Conservation (phyloP, 805 yeast genomes). For the Nakazawaea laoshanensis region DNA sequence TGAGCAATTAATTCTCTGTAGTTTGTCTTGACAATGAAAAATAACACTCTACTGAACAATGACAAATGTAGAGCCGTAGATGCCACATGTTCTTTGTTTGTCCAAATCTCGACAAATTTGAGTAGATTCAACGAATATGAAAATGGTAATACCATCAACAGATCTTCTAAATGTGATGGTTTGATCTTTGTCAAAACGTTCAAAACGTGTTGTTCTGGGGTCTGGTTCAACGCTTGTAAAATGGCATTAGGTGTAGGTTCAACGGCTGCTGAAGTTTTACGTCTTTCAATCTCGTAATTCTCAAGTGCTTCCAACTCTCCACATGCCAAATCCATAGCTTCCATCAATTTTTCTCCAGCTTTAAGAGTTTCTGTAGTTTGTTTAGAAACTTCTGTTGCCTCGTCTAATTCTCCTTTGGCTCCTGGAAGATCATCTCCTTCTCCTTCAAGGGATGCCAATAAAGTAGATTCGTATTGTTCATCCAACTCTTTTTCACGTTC, state of each 20-base stretch:
- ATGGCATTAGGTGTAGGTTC: constrained; percentile 64
- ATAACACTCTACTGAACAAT: constrained; percentile 64
- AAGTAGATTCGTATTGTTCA: constrained; percentile 77
- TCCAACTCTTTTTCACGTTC: constrained; percentile 95
- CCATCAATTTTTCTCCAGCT: constrained; percentile 89
- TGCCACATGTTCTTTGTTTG: constrained; percentile 35
- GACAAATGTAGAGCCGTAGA: constrained; percentile 42
- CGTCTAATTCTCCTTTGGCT: constrained; percentile 28
- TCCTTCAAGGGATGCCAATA: constrained; percentile 65
- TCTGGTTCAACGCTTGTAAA: constrained; percentile 60
- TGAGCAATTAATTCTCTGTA: constrained; percentile 72
- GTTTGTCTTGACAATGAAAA: constrained; percentile 65
- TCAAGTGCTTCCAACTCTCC: constrained; percentile 56
- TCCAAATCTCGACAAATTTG: constrained; percentile 70
- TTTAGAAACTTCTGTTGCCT: constrained; percentile 51
- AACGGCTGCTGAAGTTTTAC: constrained; percentile 39
- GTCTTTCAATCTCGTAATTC: constrained; percentile 38
- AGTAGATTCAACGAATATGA: constrained; percentile 69
- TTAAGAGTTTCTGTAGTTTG: constrained; percentile 89
- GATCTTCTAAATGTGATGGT: constrained; percentile 87
- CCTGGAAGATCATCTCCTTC: constrained; percentile 35
- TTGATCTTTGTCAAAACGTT: constrained; percentile 62
- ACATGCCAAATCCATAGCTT: constrained; percentile 78
- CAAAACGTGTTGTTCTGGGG: constrained; percentile 75
- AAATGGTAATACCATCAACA: constrained; percentile 83